Evolutionary conservation across 352 stramenopile genomes (phyloP).

Genomic region (Phytophthora megakarya): DNA sequence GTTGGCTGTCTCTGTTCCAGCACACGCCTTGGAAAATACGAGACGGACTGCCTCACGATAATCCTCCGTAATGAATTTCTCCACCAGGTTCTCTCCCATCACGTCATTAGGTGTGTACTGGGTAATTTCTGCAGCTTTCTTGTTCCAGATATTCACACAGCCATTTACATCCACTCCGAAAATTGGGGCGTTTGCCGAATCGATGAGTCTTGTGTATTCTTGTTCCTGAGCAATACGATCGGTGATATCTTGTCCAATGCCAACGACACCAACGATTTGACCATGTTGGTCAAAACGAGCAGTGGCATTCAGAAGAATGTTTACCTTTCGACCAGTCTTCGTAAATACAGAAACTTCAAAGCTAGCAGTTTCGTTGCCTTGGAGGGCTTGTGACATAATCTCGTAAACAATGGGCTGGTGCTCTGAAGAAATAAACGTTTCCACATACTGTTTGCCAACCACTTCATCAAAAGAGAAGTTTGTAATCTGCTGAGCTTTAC

Average conservation of each 20-base stretch:
- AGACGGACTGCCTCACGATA: conserved; percentile 25
- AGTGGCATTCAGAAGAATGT: conserved; percentile 58
- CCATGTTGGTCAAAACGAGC: conserved; percentile 47
- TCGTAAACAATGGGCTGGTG: not conserved
- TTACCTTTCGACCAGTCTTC: conserved; percentile 37
- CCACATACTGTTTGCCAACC: not conserved
- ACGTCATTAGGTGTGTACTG: conserved; percentile 47
- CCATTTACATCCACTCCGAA: conserved; percentile 66
- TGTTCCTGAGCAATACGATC: conserved; percentile 83
- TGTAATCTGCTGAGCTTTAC: conserved; percentile 77
- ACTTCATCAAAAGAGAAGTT: conserved; percentile 81
- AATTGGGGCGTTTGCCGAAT: conserved; percentile 65
- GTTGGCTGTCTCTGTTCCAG: conserved; percentile 21
- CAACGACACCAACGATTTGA: conserved; percentile 53
- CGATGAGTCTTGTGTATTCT: conserved; percentile 68
- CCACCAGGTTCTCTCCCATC: conserved; percentile 45
- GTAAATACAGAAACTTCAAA: conserved; percentile 64
- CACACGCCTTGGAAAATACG: conserved; percentile 19
- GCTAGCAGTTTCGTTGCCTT: conserved; percentile 48
- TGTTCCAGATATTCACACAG: conserved; percentile 75
- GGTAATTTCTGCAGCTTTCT: conserved; percentile 73
- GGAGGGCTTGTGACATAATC: conserved; percentile 33
- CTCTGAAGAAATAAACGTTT: conserved; percentile 18
- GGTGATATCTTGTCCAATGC: conserved; percentile 68
- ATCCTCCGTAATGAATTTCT: conserved; percentile 35